phyloP scores from a whole-genome alignment of 1,284 basidiomycete genomes.

The Cryptococcus hybrid region DNA sequence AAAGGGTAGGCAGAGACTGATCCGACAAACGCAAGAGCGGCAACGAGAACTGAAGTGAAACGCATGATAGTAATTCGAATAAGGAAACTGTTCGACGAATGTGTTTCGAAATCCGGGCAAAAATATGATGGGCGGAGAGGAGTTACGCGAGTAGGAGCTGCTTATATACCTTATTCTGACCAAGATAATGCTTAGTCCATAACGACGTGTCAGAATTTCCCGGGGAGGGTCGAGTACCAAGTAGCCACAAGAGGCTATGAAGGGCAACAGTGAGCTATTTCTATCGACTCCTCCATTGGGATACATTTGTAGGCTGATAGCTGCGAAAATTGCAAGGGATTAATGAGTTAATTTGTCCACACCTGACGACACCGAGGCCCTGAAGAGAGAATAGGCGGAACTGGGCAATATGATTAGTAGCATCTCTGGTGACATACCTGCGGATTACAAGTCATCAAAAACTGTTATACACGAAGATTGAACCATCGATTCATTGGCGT shows the following conservation, averaged over 20 bases:
- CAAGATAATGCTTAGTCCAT: not conserved
- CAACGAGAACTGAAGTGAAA: slow-evolving; percentile 11
- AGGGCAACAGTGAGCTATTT: too few species aligned
- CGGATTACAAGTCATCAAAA: too few species aligned
- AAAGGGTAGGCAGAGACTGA: slow-evolving; percentile 8
- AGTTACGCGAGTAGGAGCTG: not conserved
- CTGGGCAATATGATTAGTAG: too few species aligned
- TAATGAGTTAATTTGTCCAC: not conserved
- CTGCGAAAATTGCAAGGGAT: not conserved
- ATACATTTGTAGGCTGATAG: not conserved
- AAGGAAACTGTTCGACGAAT: not conserved
- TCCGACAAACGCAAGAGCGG: slow-evolving; percentile 9
- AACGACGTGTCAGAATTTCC: too few species aligned
- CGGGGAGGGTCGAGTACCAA: too few species aligned
- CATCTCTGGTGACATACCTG: too few species aligned
- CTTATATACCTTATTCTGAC: slow-evolving; percentile 9
- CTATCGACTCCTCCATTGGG: not conserved
- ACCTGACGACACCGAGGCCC: not conserved
- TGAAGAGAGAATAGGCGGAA: too few species aligned
- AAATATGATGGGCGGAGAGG: not conserved
- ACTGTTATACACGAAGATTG: too few species aligned
- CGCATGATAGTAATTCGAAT: slow-evolving; percentile 8
- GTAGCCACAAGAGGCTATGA: too few species aligned
- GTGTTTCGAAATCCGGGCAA: slow-evolving; percentile 5
- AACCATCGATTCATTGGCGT: too few species aligned